phyloP scores from a whole-genome alignment of 2,329 filamentous ascomycete genomes.

The Chalaropsis ovoidea region DNA sequence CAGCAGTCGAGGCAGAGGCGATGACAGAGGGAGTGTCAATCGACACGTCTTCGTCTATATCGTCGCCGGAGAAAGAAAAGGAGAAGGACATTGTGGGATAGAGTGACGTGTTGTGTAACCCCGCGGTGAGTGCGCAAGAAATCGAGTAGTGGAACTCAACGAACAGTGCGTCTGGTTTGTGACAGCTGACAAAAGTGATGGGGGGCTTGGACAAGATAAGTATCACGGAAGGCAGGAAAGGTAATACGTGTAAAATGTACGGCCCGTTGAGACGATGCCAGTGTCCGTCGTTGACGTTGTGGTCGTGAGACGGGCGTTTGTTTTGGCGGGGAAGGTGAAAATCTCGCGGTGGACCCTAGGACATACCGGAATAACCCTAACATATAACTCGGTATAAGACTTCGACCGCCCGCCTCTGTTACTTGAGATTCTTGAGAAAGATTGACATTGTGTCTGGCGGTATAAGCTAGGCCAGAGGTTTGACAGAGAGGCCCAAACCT shows the following conservation, averaged over 20 bases:
- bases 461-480: too few relatives aligned
- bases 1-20: slow-evolving; percentile 16
- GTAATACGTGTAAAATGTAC: not conserved
- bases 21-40: slow-evolving; percentile 27
- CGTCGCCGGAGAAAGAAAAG: slow-evolving; percentile 53
- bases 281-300: not conserved
- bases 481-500: too few relatives aligned
- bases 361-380: not conserved
- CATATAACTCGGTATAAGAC: too few relatives aligned
- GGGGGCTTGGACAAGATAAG: not conserved
- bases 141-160: not conserved
- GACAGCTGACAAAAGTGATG: not conserved
- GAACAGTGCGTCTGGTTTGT: not conserved
- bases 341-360: slow-evolving; percentile 3
- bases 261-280: not conserved
- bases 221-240: not conserved
- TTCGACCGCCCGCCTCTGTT: too few relatives aligned
- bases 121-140: not conserved
- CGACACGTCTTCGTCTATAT: slow-evolving; percentile 46
- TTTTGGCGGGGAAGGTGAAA: slow-evolving; percentile 4
- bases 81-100: slow-evolving; percentile 41
- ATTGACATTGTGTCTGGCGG: too few relatives aligned
- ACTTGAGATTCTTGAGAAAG: too few relatives aligned
- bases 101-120: slow-evolving; percentile 1
- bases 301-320: not conserved